Evolutionary conservation across 2,329 filamentous ascomycete genomes (phyloP), one percentile per base, ranked within the genome.

Genomic region (Botrytis pseudocinerea): DNA sequence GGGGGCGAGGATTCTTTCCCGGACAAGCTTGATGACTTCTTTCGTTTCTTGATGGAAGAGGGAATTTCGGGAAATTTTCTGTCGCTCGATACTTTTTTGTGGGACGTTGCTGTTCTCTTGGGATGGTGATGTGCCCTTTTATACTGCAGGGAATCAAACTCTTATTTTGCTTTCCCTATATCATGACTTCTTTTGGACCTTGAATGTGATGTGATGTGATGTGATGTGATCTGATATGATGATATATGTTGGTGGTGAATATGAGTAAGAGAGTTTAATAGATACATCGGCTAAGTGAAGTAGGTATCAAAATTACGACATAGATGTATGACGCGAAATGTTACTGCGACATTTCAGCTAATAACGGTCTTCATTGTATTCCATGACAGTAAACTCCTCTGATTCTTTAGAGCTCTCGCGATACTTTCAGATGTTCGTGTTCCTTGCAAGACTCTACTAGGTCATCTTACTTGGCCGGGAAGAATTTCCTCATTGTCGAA

Each of bases 101-200:
- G 18, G 65, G 18, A 22, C 35, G 2, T 57, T 44, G 48, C 65
- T 68, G 48, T 68, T 38, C 54, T 20, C 4, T 42, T 57, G 12
- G 14, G 25, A 69, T 44, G 65, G 65, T 25, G n/a, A 32, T 42
- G 48, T 9, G 7, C 38, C 35, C n/a, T 57, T 69, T 69, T 68
- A 68, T 44, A 69, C 48, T 57, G 7, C 2, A 32, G 65, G 48
- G 46, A 69, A 69, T 69, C 48, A 69, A 57, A 69, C 48, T 69
- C 65, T 69, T 69, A 69, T 69, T 69, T 69, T 69, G 65, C n/a
- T 44, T 69, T 69, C 65, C 38, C 48, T 59, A 57, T 69, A 69
- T 22, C 25, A 28, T 69, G 65, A 5, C 18, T 38, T 28, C 10
- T 51, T 44, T 69, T 69, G 16, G 35, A 10, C 16, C 3, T 14